Conservation (phyloP, 371 early-diverging fungal genomes). For the Saksenaea vasiformis region DNA sequence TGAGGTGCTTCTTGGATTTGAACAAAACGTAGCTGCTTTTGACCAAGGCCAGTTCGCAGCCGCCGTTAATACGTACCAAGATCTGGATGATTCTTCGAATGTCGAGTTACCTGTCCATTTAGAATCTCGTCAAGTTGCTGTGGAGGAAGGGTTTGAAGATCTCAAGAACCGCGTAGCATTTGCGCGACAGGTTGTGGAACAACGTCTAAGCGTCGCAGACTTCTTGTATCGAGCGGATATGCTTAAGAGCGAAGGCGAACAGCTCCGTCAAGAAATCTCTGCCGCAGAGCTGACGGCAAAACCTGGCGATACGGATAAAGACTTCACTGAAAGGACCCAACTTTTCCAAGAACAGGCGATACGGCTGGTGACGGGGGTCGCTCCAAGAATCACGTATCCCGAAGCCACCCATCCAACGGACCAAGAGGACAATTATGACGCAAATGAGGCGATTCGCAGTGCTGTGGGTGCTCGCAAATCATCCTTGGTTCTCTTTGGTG, state of each 20-base stretch:
- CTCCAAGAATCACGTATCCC: conserved; percentile 37
- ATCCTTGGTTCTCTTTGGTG: conserved; percentile 33
- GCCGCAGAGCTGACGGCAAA: conserved; percentile 16
- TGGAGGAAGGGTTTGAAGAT: conserved; percentile 40
- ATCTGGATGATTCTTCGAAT: conserved; percentile 38
- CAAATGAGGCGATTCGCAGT: conserved; percentile 36
- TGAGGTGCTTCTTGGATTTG: conserved; percentile 29
- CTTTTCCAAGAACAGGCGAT: conserved; percentile 35
- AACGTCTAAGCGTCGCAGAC: conserved; percentile 47
- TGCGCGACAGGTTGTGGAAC: conserved; percentile 47
- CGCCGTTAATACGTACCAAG: conserved; percentile 44
- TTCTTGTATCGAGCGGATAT: conserved; percentile 36
- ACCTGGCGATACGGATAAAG: conserved; percentile 23
- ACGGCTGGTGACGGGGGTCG: conserved; percentile 31
- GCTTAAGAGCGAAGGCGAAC: conserved; percentile 15
- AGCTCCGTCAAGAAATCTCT: conserved; percentile 19
- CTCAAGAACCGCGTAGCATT: conserved; percentile 38
- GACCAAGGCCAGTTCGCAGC: conserved; percentile 44
- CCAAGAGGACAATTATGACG: conserved; percentile 30
- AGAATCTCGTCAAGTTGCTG: conserved; percentile 34
- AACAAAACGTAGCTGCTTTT: conserved; percentile 37
- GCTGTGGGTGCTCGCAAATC: conserved; percentile 35
- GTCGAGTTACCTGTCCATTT: conserved; percentile 41
- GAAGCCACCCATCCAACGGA: conserved; percentile 26
- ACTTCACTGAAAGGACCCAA: conserved; percentile 27